Evolutionary conservation across 257 asterid species (phyloP).

Genomic region (Przewalskia tangutica): DNA sequence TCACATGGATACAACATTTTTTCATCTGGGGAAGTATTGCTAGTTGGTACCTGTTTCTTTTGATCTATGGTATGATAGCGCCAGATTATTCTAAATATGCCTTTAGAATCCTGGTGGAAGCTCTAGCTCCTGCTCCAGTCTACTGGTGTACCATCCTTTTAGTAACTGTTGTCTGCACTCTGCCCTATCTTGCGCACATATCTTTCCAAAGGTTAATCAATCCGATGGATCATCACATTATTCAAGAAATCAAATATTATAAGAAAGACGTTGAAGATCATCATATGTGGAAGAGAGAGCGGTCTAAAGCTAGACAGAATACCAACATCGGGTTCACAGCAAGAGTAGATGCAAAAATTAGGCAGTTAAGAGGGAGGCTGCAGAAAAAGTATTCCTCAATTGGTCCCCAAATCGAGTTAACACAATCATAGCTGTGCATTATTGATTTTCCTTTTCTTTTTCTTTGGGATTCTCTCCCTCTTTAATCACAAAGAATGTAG

Average conservation of each 20-base stretch:
- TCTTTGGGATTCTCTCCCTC: background rate
- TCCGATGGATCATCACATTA: slow-evolving; percentile 92
- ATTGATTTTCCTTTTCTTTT: background rate
- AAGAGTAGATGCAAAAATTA: slow-evolving; percentile 84
- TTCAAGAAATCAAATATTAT: slow-evolving; percentile 81
- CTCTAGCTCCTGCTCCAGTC: slow-evolving; percentile 79
- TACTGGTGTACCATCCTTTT: slow-evolving; percentile 77
- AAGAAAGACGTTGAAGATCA: slow-evolving; percentile 73
- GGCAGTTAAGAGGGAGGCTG: slow-evolving; percentile 63
- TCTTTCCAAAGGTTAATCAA: slow-evolving; percentile 65
- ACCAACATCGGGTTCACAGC: slow-evolving; percentile 87
- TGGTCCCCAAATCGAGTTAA: slow-evolving; percentile 1
- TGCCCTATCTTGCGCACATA: slow-evolving; percentile 78
- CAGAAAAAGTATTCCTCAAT: slow-evolving; percentile 59
- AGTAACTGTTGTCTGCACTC: slow-evolving; percentile 51
- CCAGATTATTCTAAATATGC: slow-evolving; percentile 38
- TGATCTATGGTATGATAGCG: slow-evolving; percentile 45
- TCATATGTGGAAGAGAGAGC: slow-evolving; percentile 79
- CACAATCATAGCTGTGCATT: background rate
- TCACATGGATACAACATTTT: slow-evolving; percentile 91
- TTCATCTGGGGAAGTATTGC: slow-evolving; percentile 60
- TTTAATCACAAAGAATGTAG: slow-evolving; percentile 4
- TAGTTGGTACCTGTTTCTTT: slow-evolving; percentile 72
- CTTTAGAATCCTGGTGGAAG: slow-evolving; percentile 46
- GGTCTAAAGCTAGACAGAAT: slow-evolving; percentile 63